Percentiles rank a stretch among this genome's conserved stretches.
Conservation (phyloP, 129 eudicot genomes). For the Tagetes erecta region DNA sequence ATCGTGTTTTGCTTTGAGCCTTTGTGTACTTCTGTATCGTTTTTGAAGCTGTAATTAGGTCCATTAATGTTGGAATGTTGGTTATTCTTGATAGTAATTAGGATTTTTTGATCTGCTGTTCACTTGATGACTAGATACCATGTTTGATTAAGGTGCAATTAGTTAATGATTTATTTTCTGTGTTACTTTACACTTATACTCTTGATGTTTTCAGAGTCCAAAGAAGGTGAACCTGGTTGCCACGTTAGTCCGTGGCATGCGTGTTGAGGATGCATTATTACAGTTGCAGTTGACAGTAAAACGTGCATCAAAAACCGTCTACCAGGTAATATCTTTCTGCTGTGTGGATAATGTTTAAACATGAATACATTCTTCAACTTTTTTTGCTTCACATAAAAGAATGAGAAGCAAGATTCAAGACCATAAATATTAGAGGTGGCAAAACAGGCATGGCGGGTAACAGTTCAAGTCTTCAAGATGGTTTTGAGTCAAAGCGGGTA, state of each 20-base stretch:
- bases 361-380: not conserved
- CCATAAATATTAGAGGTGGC: slow-evolving; percentile 17
- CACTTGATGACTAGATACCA: not conserved
- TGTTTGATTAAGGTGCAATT: not conserved
- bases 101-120: not conserved
- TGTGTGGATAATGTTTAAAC: slow-evolving; percentile 5
- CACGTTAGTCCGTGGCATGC: slow-evolving; percentile 96
- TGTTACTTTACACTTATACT: not conserved
- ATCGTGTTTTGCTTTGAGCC: not conserved
- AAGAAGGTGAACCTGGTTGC: slow-evolving; percentile 98
- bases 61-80: slow-evolving; percentile 1
- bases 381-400: not conserved
- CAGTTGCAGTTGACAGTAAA: slow-evolving; percentile 93
- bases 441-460: not conserved
- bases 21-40: not conserved
- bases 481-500: not conserved
- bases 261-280: slow-evolving; percentile 93
- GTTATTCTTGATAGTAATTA: not conserved
- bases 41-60: not conserved
- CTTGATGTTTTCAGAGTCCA: slow-evolving; percentile 72
- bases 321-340: slow-evolving; percentile 56
- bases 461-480: not conserved
- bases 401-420: slow-evolving; percentile 7
- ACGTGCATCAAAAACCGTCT: slow-evolving; percentile 92
- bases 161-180: not conserved